These are phyloP conservation scores for Glycine latifolia DNA, from an alignment of 306 rosid species.

Conservation along the genomic window DNA sequence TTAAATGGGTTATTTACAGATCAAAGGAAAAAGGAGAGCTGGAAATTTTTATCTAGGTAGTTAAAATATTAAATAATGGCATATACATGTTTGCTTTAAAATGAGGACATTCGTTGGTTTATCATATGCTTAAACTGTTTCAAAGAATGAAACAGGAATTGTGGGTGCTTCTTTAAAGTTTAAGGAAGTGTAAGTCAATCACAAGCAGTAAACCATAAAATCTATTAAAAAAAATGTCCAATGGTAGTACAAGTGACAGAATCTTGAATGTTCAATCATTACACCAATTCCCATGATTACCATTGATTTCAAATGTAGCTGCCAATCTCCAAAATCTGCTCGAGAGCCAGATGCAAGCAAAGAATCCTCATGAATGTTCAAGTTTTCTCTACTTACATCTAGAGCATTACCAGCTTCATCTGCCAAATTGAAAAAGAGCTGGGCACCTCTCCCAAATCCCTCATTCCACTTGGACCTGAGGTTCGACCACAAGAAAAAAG, in stretches of 20 bases:
- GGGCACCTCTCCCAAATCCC: slow-evolving; percentile 61
- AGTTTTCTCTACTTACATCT: slow-evolving; percentile 58
- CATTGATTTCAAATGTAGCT: slow-evolving; percentile 89
- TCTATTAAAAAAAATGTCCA: slow-evolving; percentile 11
- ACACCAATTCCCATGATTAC: slow-evolving; percentile 45
- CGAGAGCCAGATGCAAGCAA: slow-evolving; percentile 84
- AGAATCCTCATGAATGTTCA: slow-evolving; percentile 61
- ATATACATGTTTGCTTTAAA: slow-evolving; percentile 34
- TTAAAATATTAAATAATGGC: slow-evolving; percentile 26
- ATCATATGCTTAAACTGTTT: slow-evolving; percentile 37
- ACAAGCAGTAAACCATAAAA: slow-evolving; percentile 37
- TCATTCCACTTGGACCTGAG: slow-evolving; percentile 65
- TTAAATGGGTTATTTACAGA: slow-evolving; percentile 9
- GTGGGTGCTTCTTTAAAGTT: neutral
- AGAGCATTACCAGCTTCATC: slow-evolving; percentile 83
- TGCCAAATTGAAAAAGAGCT: slow-evolving; percentile 90
- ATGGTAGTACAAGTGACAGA: slow-evolving; percentile 18
- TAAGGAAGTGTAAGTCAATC: slow-evolving; percentile 5
- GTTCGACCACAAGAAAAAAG: slow-evolving; percentile 49
- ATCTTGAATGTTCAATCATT: slow-evolving; percentile 39
- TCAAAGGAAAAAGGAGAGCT: neutral
- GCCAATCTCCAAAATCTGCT: slow-evolving; percentile 87
- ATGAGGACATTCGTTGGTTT: slow-evolving; percentile 21
- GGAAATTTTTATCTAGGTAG: neutral
- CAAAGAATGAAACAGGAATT: slow-evolving; percentile 33